Evolutionary conservation across 345 rosid genomes (phyloP).

Genomic region (Isatis tinctoria): DNA sequence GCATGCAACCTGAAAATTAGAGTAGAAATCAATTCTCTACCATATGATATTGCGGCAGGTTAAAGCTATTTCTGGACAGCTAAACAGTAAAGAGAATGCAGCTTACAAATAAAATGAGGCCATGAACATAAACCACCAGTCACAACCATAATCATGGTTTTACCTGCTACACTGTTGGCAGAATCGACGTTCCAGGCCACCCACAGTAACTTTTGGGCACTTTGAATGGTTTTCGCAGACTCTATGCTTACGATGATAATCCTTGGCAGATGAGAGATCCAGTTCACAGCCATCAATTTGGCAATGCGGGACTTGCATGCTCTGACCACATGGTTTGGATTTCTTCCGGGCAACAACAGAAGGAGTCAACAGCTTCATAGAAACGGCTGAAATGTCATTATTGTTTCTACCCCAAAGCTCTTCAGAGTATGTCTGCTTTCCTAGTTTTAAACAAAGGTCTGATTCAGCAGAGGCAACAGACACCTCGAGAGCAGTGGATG

Average conservation of each 20-base stretch:
- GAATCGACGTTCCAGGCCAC: conserved; percentile 73
- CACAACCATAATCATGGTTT: conserved; percentile 10
- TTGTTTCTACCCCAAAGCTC: conserved; percentile 47
- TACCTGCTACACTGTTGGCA: conserved; percentile 96
- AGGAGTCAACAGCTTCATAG: conserved; percentile 35
- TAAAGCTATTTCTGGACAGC: not conserved
- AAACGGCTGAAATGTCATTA: conserved; percentile 40
- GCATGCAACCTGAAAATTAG: conserved; percentile 65
- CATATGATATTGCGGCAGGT: not conserved
- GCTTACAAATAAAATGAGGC: not conserved
- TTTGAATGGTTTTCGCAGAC: conserved; percentile 81
- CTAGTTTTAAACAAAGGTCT: conserved; percentile 30
- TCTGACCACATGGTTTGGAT: conserved; percentile 53
- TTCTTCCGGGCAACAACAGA: conserved; percentile 56
- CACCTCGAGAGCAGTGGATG: conserved; percentile 23
- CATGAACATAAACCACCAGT: not conserved
- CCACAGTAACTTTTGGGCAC: conserved; percentile 58
- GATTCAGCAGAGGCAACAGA: conserved; percentile 28
- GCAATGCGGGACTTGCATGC: conserved; percentile 51
- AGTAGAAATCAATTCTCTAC: conserved; percentile 1
- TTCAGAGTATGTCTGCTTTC: conserved; percentile 55
- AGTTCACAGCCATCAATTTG: conserved; percentile 75
- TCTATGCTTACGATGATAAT: conserved; percentile 76
- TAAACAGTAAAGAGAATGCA: conserved; percentile 5
- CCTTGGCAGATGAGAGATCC: conserved; percentile 57